A percentile compares a stretch with the other conserved stretches of the same genome.
phyloP scores from a whole-genome alignment of 257 asterid genomes.

The Solanum chiquidenum region DNA sequence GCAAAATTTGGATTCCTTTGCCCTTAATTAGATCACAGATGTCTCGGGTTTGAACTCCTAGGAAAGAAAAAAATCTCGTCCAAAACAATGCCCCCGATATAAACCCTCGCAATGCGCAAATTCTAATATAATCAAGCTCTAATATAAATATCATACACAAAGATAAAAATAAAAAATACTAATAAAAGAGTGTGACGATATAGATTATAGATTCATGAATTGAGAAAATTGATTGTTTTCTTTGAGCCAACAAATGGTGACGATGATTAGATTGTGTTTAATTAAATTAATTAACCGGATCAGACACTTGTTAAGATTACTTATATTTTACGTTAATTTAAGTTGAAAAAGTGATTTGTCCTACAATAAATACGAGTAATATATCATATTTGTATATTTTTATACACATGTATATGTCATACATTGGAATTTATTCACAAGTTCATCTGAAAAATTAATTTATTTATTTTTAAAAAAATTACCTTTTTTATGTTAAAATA shows the following conservation, averaged over 20 bases:
- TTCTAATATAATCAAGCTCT: background rate
- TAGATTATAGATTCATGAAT: background rate
- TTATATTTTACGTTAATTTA: background rate
- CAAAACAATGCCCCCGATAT: accelerated
- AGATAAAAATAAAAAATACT: accelerated
- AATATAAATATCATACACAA: accelerated
- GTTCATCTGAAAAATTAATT: background rate
- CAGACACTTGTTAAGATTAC: slow-evolving; percentile 6
- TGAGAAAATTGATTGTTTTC: slow-evolving; percentile 1
- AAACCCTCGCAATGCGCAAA: accelerated
- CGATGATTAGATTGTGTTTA: background rate
- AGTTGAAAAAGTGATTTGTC: background rate
- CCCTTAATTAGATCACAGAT: no score
- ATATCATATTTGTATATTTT: background rate
- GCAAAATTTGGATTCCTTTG: background rate
- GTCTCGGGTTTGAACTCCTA: background rate
- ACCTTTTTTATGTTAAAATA: background rate
- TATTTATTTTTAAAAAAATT: accelerated
- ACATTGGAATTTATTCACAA: background rate
- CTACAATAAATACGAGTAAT: background rate
- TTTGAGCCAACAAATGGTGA: slow-evolving; percentile 5
- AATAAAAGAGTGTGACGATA: background rate
- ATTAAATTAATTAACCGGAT: background rate
- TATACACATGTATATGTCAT: background rate
- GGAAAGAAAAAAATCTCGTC: background rate